Conservation (phyloP, 805 yeast genomes). For the Pichia kluyveri region DNA sequence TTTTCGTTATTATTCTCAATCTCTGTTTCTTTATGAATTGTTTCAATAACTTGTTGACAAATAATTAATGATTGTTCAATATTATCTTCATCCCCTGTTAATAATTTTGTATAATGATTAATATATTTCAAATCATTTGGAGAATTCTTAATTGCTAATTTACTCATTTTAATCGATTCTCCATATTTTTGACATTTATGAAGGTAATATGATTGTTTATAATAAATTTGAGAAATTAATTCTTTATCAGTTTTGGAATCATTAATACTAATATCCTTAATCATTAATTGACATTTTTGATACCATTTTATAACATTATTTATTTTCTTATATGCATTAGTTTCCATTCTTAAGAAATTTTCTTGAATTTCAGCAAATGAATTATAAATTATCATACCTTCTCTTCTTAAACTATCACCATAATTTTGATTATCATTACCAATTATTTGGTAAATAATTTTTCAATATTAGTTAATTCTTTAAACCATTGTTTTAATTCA, state of each 20-base stretch:
- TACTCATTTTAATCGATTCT: conserved; percentile 37
- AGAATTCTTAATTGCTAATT: conserved; percentile 35
- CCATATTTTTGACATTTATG: conserved; percentile 35
- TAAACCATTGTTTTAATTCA: conserved; percentile 13
- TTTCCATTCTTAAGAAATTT: conserved; percentile 5
- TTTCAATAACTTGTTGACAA: conserved; percentile 47
- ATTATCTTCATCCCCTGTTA: conserved; percentile 51
- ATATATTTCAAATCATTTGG: conserved; percentile 55
- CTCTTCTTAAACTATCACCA: conserved; percentile 17
- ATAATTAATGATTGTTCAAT: conserved; percentile 26
- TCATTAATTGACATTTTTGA: conserved; percentile 9
- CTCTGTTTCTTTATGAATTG: conserved; percentile 24
- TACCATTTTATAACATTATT: neutral
- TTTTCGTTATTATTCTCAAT: conserved; percentile 20
- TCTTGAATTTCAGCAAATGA: conserved; percentile 18
- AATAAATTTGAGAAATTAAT: conserved; percentile 16
- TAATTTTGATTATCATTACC: conserved; percentile 5
- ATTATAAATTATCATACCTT: conserved; percentile 18
- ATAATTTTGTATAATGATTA: conserved; percentile 57
- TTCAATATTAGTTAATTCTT: conserved; percentile 6
- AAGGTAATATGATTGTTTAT: conserved; percentile 40
- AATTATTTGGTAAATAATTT: conserved; percentile 3
- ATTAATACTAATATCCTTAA: neutral
- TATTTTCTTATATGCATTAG: conserved; percentile 3
- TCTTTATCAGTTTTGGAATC: conserved; percentile 1